A percentile compares a stretch with the other conserved stretches of the same genome.
These are phyloP conservation scores for Cladobotryum protrusum DNA, from an alignment of 2,329 filamentous ascomycete genomes.

Conservation along the genomic window DNA sequence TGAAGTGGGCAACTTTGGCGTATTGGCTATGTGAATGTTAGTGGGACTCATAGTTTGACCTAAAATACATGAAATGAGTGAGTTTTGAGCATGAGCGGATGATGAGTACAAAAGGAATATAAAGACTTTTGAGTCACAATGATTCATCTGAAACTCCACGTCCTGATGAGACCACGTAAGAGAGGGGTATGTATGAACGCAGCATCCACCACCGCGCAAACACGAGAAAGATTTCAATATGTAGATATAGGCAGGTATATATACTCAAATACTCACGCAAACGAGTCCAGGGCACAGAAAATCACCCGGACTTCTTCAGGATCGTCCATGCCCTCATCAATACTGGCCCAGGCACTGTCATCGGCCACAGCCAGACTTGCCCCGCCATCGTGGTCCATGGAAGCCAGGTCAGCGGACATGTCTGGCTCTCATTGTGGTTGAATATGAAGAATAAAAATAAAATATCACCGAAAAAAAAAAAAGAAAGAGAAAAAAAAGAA, in stretches of 20 bases:
- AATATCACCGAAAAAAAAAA: neutral
- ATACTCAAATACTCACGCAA: conserved; percentile 56
- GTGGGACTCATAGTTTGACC: neutral
- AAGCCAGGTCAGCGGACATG: conserved; percentile 10
- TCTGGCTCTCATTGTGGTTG: conserved; percentile 3
- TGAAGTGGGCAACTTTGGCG: conserved; percentile 76
- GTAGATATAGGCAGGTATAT: too few relatives aligned
- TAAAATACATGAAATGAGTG: conserved; percentile 4
- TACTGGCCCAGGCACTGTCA: conserved; percentile 49
- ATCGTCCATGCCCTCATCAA: conserved; percentile 63
- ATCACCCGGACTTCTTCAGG: conserved; percentile 76
- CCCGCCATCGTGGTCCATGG: conserved; percentile 8
- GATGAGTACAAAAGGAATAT: neutral
- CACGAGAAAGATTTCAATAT: neutral
- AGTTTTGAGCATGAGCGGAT: neutral
- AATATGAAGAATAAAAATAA: too few relatives aligned
- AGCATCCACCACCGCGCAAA: neutral
- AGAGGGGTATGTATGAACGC: neutral
- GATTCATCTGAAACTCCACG: neutral
- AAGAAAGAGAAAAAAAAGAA: neutral
- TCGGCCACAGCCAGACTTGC: conserved; percentile 20
- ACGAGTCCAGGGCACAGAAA: conserved; percentile 80
- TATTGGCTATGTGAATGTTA: conserved; percentile 60
- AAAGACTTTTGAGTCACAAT: neutral
- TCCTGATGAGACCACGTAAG: neutral